These are phyloP conservation scores for Leishmania martiniquensis DNA, from an alignment of 208 protist species.

Conservation along the genomic window DNA sequence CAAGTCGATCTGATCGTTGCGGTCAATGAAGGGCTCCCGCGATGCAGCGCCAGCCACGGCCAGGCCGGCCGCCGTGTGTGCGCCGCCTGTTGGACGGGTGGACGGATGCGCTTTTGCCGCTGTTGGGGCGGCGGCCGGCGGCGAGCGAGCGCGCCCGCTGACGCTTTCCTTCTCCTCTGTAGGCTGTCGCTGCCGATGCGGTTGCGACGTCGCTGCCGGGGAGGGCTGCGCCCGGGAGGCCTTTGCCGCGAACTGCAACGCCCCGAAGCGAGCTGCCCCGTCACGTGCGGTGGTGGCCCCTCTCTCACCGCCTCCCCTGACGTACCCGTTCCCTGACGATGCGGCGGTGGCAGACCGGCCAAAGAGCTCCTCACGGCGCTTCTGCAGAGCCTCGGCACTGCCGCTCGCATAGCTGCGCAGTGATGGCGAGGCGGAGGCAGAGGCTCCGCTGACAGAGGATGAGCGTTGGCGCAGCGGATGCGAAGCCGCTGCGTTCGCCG, in stretches of 20 bases:
- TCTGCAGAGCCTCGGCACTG: constrained; percentile 51
- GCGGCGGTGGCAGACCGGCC: constrained; percentile 3
- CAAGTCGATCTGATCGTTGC: constrained; percentile 68
- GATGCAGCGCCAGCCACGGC: not conserved
- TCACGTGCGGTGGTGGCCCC: too few relatives aligned
- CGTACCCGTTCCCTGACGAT: not conserved
- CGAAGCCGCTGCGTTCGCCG: not conserved
- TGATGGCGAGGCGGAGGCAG: constrained; percentile 25
- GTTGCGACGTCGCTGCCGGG: not conserved
- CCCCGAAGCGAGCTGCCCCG: not conserved
- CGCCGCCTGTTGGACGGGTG: not conserved
- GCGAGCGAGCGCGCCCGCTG: not conserved
- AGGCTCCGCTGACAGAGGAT: constrained; percentile 24
- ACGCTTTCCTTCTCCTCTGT: not conserved
- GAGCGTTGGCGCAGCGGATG: constrained; percentile 11
- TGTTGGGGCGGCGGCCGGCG: not conserved
- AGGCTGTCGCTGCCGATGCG: not conserved
- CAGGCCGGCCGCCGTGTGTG: not conserved
- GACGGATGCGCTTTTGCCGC: not conserved
- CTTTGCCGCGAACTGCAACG: not conserved
- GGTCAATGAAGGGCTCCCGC: constrained; percentile 44
- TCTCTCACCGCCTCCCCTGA: not conserved
- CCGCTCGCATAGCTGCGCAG: constrained; percentile 41
- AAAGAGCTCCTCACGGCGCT: constrained; percentile 67
- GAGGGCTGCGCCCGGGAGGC: not conserved